Evolutionary conservation across 352 stramenopile genomes (phyloP).

Genomic region (Thalassiosira hispida): DNA sequence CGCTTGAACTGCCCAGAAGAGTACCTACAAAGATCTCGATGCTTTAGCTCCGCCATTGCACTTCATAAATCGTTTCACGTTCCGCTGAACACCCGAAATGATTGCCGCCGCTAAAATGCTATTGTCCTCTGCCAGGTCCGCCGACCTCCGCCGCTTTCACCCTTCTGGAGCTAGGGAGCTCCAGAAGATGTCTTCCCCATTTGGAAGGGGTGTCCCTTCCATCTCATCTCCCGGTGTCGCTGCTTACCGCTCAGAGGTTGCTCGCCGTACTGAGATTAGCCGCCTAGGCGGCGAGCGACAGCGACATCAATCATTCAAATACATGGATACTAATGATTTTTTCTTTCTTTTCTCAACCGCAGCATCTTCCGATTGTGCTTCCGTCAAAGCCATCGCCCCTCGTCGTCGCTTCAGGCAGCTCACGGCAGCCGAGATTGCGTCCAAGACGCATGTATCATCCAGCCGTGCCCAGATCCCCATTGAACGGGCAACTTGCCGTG

Average conservation of each 20-base stretch:
- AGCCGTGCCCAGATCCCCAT: not conserved
- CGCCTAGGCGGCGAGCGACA: not conserved
- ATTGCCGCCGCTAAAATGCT: too few relatives aligned
- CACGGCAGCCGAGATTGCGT: not conserved
- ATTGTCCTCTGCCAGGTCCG: too few relatives aligned
- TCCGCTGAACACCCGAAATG: too few relatives aligned
- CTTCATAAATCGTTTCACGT: too few relatives aligned
- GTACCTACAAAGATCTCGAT: too few relatives aligned
- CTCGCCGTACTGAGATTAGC: not conserved
- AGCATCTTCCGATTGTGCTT: not conserved
- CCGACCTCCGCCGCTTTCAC: too few relatives aligned
- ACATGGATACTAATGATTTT: not conserved
- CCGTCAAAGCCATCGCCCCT: not conserved
- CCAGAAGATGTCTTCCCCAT: too few relatives aligned
- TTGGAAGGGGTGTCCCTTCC: too few relatives aligned
- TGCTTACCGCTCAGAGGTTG: not conserved
- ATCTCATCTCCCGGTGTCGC: not conserved
- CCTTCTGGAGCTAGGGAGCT: too few relatives aligned
- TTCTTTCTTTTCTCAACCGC: not conserved
- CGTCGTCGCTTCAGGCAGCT: not conserved
- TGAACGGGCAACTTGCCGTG: not conserved
- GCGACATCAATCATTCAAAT: not conserved
- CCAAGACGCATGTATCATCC: not conserved
- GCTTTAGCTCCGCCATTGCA: too few relatives aligned
- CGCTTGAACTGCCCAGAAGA: too few relatives aligned